Percentiles rank a stretch among this genome's conserved stretches.
Conservation (phyloP, 2,329 filamentous ascomycete genomes). For the Paracorniculantispora psalliotae region DNA sequence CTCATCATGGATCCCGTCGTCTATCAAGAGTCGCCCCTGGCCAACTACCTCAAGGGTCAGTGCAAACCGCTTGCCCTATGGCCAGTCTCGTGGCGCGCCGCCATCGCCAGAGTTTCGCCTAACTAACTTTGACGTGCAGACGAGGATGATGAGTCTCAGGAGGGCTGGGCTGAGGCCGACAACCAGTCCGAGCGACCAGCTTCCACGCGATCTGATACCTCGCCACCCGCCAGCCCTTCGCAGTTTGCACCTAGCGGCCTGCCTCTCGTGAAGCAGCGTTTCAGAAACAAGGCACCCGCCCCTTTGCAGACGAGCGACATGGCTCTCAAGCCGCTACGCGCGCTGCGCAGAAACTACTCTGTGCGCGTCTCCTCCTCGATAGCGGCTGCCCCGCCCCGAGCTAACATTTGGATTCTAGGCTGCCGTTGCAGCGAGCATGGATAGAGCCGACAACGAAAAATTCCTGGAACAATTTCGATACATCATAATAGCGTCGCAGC, state of each 20-base stretch:
- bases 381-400: background rate
- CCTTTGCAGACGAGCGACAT: slow-evolving; percentile 34
- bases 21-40: slow-evolving; percentile 81
- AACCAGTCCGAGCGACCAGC: slow-evolving; percentile 29
- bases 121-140: slow-evolving; percentile 28
- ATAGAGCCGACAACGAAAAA: slow-evolving; percentile 71
- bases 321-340: slow-evolving; percentile 34
- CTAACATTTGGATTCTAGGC: slow-evolving; percentile 39
- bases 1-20: slow-evolving; percentile 76
- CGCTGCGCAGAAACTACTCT: slow-evolving; percentile 46
- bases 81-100: background rate
- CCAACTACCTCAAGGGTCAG: slow-evolving; percentile 81
- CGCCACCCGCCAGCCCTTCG: slow-evolving; percentile 43
- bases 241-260: slow-evolving; percentile 54
- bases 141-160: slow-evolving; percentile 40
- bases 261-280: slow-evolving; percentile 49
- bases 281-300: slow-evolving; percentile 43
- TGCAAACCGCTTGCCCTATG: background rate
- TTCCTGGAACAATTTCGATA: slow-evolving; percentile 94
- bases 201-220: slow-evolving; percentile 36
- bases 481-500: slow-evolving; percentile 84
- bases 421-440: slow-evolving; percentile 66
- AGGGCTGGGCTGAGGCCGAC: slow-evolving; percentile 41
- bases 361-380: slow-evolving; percentile 28
- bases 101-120: background rate